Conservation (phyloP, 2,329 filamentous ascomycete species). For the Fusarium sp. region DNA sequence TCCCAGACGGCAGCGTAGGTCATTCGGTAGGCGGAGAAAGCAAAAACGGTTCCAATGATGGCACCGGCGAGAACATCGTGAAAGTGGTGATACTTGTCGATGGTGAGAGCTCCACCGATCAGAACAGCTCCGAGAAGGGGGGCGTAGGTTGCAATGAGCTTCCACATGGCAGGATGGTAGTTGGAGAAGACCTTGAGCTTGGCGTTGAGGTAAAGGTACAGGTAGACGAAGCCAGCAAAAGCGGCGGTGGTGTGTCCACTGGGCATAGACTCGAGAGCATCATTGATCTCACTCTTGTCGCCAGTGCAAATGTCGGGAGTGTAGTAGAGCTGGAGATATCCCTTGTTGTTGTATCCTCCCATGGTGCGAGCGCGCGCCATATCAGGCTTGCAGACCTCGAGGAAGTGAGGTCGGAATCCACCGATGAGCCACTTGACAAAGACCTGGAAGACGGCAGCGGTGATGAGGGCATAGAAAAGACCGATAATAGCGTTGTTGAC, state of each 20-base stretch:
- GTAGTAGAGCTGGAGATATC: slow-evolving; percentile 72
- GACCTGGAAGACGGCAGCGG: slow-evolving; percentile 80
- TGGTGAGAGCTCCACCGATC: slow-evolving; percentile 76
- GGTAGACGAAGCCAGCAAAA: slow-evolving; percentile 76
- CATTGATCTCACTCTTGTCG: slow-evolving; percentile 71
- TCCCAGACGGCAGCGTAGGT: slow-evolving; percentile 76
- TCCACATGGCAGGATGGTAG: slow-evolving; percentile 80
- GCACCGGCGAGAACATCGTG: slow-evolving; percentile 77
- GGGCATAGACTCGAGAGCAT: slow-evolving; percentile 77
- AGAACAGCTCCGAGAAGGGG: slow-evolving; percentile 75
- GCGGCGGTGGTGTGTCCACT: slow-evolving; percentile 80
- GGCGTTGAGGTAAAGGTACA: slow-evolving; percentile 80
- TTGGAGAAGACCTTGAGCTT: slow-evolving; percentile 81
- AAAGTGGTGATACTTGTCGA: slow-evolving; percentile 81
- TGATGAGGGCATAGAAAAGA: slow-evolving; percentile 75
- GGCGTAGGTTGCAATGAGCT: slow-evolving; percentile 71
- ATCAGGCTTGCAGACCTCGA: slow-evolving; percentile 74
- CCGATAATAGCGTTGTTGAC: slow-evolving; percentile 78
- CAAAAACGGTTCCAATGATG: slow-evolving; percentile 72
- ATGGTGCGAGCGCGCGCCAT: slow-evolving; percentile 21
- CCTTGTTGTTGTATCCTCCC: slow-evolving; percentile 59
- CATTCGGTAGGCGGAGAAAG: slow-evolving; percentile 74
- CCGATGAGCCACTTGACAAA: slow-evolving; percentile 82
- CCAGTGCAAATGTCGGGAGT: slow-evolving; percentile 77
- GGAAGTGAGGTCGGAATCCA: slow-evolving; percentile 77